Evolutionary conservation across 805 yeast species (phyloP), one percentile per base, ranked within the genome.

Genomic region (Ogataea chonburiensis): DNA sequence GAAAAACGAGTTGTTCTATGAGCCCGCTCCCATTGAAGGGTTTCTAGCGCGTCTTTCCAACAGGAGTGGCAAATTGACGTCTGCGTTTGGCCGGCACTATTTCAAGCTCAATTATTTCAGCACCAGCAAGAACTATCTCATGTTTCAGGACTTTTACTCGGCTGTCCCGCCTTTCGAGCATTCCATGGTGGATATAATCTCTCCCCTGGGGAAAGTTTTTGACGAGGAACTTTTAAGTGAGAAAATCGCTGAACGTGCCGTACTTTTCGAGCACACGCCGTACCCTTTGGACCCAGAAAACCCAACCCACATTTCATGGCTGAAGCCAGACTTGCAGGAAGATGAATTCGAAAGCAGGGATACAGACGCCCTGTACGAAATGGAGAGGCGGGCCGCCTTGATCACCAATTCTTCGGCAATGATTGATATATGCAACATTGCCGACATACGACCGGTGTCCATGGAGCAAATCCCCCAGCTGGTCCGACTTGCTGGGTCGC

Each of bases 21-120:
- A 83, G 52, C 96, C 96, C 0, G 34, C 62, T 0, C 80, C 95
- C 0, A 58, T 87, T 7, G 98, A 91, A 61, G 98, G 98, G 0
- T 88, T 84, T 54, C 56, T 89, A 14, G 63, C 75, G 3, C 68
- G 80, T 32, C 54, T 81, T 19, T 70, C 80, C 0, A 68, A 75
- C 28, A 66, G 72, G 39, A 53, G 58, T 5, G 86, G 86, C 0
- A 53, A 47, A 17, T n/a, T 35, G 13, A 40, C 33, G 14, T 39
- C 59, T 1, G 26, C 24, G 5, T 34, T 61, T 9, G 61, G 63
- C 0, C 59, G 52, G 40, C 59, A 71, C 21, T 70, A 74, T 37
- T 70, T 70, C 46, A 76, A 72, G 37, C 59, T 80, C 28, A 70
- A 70, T 42, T 89, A 88, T 58, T 74, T 83, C 43, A 77, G 66